These are phyloP conservation scores for Setomelanomma holmii DNA, from an alignment of 2,329 filamentous ascomycete genomes.

Conservation along the genomic window DNA sequence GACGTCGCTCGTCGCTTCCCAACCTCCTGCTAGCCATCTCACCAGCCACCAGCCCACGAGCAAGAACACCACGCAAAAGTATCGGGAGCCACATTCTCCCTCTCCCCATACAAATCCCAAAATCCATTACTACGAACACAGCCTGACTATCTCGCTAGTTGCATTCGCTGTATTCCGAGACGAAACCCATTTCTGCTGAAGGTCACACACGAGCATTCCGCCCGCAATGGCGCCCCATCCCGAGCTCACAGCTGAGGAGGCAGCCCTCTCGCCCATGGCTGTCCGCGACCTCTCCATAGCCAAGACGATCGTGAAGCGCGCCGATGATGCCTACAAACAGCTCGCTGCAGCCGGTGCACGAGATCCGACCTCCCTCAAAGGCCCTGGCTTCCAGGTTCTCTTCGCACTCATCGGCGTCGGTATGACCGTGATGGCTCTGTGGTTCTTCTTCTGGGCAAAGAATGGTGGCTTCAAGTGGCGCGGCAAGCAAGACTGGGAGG, in stretches of 20 bases:
- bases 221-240: conserved; percentile 42
- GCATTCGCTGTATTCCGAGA: conserved; percentile 12
- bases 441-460: conserved; percentile 98
- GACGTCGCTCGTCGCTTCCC: conserved; percentile 24
- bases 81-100: conserved; percentile 15
- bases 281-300: conserved; percentile 36
- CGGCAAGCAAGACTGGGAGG: conserved; percentile 84
- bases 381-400: conserved; percentile 75
- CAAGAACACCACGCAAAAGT: conserved; percentile 21
- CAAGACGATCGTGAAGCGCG: conserved; percentile 40
- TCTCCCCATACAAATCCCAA: conserved; percentile 8
- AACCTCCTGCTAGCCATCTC: conserved; percentile 16
- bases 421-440: conserved; percentile 79
- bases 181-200: conserved; percentile 11
- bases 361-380: conserved; percentile 52
- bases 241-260: conserved; percentile 25
- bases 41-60: conserved; percentile 10
- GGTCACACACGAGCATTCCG: conserved; percentile 16
- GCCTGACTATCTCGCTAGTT: conserved; percentile 26
- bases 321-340: conserved; percentile 20
- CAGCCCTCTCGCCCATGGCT: conserved; percentile 39
- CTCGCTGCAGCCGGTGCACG: conserved; percentile 45
- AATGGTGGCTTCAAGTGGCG: conserved; percentile 92
- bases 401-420: conserved; percentile 83
- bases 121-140: conserved; percentile 16